These are phyloP conservation scores for Pseudogymnoascus sp. DNA, from an alignment of 2,329 filamentous ascomycete genomes.

Conservation along the genomic window DNA sequence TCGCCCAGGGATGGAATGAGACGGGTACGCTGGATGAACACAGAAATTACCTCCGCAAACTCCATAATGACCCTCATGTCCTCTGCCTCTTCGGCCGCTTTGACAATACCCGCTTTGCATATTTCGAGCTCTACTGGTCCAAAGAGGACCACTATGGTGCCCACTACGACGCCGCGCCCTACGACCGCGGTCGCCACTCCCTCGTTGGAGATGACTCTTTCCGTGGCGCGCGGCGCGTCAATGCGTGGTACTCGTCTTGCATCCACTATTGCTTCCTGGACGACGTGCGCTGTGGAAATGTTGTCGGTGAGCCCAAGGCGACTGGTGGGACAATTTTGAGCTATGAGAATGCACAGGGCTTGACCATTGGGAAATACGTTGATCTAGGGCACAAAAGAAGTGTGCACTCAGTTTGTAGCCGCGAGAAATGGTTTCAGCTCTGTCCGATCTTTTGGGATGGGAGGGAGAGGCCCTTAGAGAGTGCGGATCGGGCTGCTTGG, in stretches of 20 bases:
- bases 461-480: conserved; percentile 36
- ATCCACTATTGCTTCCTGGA: conserved; percentile 59
- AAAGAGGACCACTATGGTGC: conserved; percentile 57
- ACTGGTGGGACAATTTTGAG: conserved; percentile 59
- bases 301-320: conserved; percentile 65
- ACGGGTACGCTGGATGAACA: conserved; percentile 70
- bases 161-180: conserved; percentile 48
- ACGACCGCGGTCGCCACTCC: conserved; percentile 53
- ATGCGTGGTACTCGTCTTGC: conserved; percentile 54
- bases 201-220: conserved; percentile 51
- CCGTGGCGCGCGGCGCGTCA: conserved; percentile 53
- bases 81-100: conserved; percentile 64
- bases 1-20: conserved; percentile 74
- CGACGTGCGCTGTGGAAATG: conserved; percentile 48
- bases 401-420: conserved; percentile 30
- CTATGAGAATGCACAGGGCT: conserved; percentile 28
- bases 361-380: conserved; percentile 31
- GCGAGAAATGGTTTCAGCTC: conserved; percentile 38
- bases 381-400: conserved; percentile 35
- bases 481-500: conserved; percentile 39
- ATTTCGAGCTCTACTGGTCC: conserved; percentile 77
- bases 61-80: conserved; percentile 66
- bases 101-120: conserved; percentile 64
- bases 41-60: conserved; percentile 58
- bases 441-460: conserved; percentile 44